These are phyloP conservation scores for Trypanosoma mega DNA, from an alignment of 208 protist genomes.

Conservation along the genomic window DNA sequence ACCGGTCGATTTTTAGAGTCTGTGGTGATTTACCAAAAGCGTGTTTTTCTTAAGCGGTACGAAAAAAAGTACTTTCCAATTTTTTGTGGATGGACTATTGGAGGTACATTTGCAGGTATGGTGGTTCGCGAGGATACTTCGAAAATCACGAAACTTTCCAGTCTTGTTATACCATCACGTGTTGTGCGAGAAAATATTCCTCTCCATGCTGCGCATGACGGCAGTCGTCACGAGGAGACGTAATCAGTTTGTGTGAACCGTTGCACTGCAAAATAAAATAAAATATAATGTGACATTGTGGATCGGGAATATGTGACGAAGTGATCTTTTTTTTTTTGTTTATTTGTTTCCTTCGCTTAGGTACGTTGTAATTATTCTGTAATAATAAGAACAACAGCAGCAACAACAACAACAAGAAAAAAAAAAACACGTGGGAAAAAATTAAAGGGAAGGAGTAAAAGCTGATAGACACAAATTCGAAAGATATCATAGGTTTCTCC, in stretches of 20 bases:
- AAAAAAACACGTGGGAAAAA: too few relatives aligned
- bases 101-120: constrained; percentile 65
- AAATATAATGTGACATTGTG: neutral
- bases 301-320: too few relatives aligned
- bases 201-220: neutral
- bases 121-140: constrained; percentile 78
- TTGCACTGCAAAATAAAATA: neutral
- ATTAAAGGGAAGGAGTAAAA: too few relatives aligned
- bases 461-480: too few relatives aligned
- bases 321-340: too few relatives aligned
- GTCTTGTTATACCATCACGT: constrained; percentile 57
- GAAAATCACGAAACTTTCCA: constrained; percentile 72
- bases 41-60: constrained; percentile 71
- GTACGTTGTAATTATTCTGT: constrained; percentile 4
- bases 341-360: constrained; percentile 1
- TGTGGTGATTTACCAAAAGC: constrained; percentile 61
- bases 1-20: constrained; percentile 65
- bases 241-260: neutral
- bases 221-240: neutral
- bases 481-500: too few relatives aligned
- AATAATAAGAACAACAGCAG: too few relatives aligned
- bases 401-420: too few relatives aligned
- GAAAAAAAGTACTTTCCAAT: constrained; percentile 75
- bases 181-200: constrained; percentile 38
- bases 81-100: constrained; percentile 78